Evolutionary conservation across 805 yeast species (phyloP), one percentile per base, ranked within the genome.

Genomic region (Kluyveromyces nonfermentans): DNA sequence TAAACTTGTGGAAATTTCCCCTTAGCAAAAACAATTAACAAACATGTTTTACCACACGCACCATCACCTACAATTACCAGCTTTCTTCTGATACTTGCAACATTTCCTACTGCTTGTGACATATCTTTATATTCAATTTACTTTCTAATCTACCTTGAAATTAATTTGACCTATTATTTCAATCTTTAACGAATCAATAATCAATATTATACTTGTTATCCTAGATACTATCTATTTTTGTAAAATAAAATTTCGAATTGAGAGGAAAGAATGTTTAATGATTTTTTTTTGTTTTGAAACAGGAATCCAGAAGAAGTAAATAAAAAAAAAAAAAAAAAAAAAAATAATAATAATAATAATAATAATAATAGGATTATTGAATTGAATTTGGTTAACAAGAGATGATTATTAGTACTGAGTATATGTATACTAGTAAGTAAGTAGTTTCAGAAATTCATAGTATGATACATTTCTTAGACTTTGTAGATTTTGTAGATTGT

Each of bases 1-100:
- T 87, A 87, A 50, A 86, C 89, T 65, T 85, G 93, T 45, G 96
- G 96, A 75, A 86, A 87, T 52, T 80, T 85, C 61, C 86, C 95
- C 72, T 82, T 86, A 58, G 83, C 84, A 65, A 80, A 83, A 49
- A 77, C 83, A 72, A 87, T 86, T 64, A 87, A 74, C 59, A 87
- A 74, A 77, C 95, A 87, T 14, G 96, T 87, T 65, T 87, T 87
- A 72, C 96, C 96, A 73, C 96, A 87, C 46, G 95, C 95, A 79
- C 96, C 96, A 65, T 87, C 96, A 67, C 96, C 96, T 46, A 87
- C 96, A 62, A 87, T 85, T 63, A 87, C 96, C 59, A 87, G 76
- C 68, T 87, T 87, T 71, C 83, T 60, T 36, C 53, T 47, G 34
- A 50, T 51, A 28, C 49, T 51, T 21, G 50, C 50, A 37, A 46